These are phyloP conservation scores for Mortierella sp. DNA, from an alignment of 371 early-diverging fungal species.

Conservation along the genomic window DNA sequence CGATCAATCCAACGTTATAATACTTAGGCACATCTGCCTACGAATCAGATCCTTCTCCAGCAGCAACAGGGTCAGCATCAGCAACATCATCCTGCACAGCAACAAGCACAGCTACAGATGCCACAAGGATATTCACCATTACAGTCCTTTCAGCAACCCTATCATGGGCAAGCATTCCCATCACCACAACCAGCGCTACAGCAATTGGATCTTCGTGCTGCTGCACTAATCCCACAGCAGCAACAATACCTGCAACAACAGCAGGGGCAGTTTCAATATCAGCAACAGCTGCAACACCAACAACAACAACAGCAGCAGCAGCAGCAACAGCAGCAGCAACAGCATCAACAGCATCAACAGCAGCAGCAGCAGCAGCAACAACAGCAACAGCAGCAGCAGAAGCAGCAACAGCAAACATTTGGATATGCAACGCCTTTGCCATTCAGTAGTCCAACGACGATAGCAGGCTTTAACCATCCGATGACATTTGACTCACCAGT, in stretches of 20 bases:
- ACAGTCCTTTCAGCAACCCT: conserved; percentile 39
- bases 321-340: conserved; percentile 24
- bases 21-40: conserved; percentile 17
- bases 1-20: neutral
- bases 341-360: conserved; percentile 24
- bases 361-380: conserved; percentile 29
- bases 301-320: conserved; percentile 29
- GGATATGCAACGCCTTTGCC: conserved; percentile 29
- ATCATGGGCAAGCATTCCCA: conserved; percentile 35
- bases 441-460: conserved; percentile 35
- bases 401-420: conserved; percentile 19
- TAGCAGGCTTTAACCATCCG: conserved; percentile 26
- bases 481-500: conserved; percentile 27
- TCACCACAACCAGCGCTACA: conserved; percentile 30
- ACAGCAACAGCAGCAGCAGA: conserved; percentile 29
- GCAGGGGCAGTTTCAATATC: conserved; percentile 24
- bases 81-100: conserved; percentile 37
- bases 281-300: conserved; percentile 30
- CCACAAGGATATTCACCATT: conserved; percentile 48
- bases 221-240: conserved; percentile 46
- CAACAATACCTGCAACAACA: conserved; percentile 32
- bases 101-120: conserved; percentile 46
- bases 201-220: conserved; percentile 44
- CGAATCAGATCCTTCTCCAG: conserved; percentile 44
- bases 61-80: conserved; percentile 50